Conservation (phyloP, 1,284 basidiomycete genomes). For the Coniophora puteana region DNA sequence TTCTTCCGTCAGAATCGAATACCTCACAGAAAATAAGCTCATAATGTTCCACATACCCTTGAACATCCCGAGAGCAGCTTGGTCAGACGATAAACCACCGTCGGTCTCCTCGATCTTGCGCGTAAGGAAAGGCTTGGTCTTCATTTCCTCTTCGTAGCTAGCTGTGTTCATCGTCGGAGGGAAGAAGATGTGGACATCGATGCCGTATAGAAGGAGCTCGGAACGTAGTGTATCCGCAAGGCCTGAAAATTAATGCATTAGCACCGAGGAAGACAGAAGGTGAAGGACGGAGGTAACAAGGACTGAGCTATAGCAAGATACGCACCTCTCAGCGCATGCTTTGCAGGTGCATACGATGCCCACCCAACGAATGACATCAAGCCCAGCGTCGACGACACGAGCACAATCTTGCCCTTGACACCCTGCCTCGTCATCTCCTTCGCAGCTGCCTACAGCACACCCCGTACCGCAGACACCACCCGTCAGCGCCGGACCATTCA, state of each 20-base stretch:
- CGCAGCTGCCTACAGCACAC: constrained; percentile 51
- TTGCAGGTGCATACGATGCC: constrained; percentile 83
- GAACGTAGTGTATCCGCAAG: constrained; percentile 84
- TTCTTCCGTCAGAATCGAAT: not conserved
- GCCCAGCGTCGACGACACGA: constrained; percentile 81
- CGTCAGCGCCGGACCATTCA: not conserved
- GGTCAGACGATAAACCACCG: constrained; percentile 61
- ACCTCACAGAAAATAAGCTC: constrained; percentile 4
- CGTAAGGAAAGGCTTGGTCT: constrained; percentile 78
- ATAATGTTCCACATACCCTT: constrained; percentile 43
- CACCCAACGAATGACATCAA: constrained; percentile 85
- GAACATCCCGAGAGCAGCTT: constrained; percentile 61
- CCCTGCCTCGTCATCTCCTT: constrained; percentile 66
- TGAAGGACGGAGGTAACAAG: too few relatives aligned
- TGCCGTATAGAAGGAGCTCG: constrained; percentile 79
- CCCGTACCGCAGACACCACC: not conserved
- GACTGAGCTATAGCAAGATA: constrained; percentile 15
- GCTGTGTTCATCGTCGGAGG: constrained; percentile 85
- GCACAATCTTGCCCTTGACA: constrained; percentile 67
- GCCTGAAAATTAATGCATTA: constrained; percentile 39
- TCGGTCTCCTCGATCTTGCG: constrained; percentile 83
- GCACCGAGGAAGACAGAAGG: not conserved
- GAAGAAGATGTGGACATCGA: constrained; percentile 84
- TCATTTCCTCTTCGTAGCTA: constrained; percentile 79
- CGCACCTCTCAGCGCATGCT: constrained; percentile 84